Conservation (phyloP, 116 monocot species). For the Posidonia oceanica region DNA sequence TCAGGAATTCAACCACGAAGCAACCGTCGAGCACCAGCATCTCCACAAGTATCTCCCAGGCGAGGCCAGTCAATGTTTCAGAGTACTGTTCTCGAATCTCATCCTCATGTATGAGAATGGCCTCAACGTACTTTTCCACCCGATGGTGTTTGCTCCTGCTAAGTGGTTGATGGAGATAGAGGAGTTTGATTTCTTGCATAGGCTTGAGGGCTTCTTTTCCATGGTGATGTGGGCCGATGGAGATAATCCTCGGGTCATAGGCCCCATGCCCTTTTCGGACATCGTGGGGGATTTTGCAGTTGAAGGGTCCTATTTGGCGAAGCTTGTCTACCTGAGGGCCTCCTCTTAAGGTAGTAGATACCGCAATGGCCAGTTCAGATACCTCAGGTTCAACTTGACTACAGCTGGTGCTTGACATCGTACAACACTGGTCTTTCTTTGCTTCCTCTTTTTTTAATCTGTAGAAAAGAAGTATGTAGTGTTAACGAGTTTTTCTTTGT, state of each 20-base stretch:
- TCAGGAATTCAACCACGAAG: conserved; percentile 20
- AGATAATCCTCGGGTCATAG: conserved; percentile 18
- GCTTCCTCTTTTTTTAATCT: too few relatives aligned
- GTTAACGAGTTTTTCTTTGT: too few relatives aligned
- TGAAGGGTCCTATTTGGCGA: conserved; percentile 4
- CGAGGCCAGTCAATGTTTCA: not conserved
- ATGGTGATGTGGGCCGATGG: conserved; percentile 33
- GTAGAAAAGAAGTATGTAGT: too few relatives aligned
- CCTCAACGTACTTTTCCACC: not conserved
- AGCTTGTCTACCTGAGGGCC: too few relatives aligned
- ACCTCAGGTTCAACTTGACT: too few relatives aligned
- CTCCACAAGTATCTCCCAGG: conserved; percentile 6
- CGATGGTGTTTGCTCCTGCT: not conserved
- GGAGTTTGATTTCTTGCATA: conserved; percentile 20
- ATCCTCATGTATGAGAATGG: not conserved
- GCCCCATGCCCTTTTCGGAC: not conserved
- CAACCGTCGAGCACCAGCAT: conserved; percentile 35
- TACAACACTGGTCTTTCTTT: too few relatives aligned
- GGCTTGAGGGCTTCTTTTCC: not conserved
- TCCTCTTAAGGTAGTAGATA: too few relatives aligned
- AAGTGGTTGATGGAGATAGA: conserved; percentile 13
- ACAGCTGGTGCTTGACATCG: too few relatives aligned
- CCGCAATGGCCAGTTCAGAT: too few relatives aligned
- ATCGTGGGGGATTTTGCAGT: conserved; percentile 4
- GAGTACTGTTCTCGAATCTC: conserved; percentile 2